These are phyloP conservation scores for Tilletia walkeri DNA, from an alignment of 1,284 basidiomycete genomes.

Conservation along the genomic window DNA sequence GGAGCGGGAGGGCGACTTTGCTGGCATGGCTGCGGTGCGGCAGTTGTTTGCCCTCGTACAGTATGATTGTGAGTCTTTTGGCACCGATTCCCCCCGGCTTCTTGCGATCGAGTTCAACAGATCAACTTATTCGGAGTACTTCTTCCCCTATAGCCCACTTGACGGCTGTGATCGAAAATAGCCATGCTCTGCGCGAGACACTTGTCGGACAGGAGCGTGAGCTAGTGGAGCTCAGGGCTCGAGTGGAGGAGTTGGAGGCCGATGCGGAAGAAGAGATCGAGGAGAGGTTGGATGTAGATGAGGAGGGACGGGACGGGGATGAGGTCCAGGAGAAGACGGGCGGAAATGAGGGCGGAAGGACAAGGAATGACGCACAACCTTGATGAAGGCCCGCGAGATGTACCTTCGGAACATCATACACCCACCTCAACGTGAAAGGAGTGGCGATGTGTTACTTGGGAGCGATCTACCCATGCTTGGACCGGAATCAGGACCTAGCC, in stretches of 20 bases:
- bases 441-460: too few relatives aligned
- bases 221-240: not conserved
- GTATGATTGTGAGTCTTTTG: slow-evolving; percentile 3
- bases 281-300: not conserved
- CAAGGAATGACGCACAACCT: too few relatives aligned
- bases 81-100: too few relatives aligned
- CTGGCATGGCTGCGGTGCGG: not conserved
- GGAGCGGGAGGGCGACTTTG: not conserved
- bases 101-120: too few relatives aligned
- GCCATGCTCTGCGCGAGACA: not conserved
- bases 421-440: too few relatives aligned
- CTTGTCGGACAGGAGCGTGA: slow-evolving; percentile 1
- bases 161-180: slow-evolving; percentile 9
- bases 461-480: too few relatives aligned
- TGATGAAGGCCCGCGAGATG: too few relatives aligned
- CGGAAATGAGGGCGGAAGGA: too few relatives aligned
- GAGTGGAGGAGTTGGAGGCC: not conserved
- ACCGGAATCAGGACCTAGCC: too few relatives aligned
- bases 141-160: not conserved
- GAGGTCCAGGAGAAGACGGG: not conserved
- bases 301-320: not conserved
- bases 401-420: too few relatives aligned
- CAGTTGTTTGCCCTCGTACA: slow-evolving; percentile 12
- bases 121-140: too few relatives aligned
- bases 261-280: not conserved